Percentiles rank a stretch among this genome's conserved stretches.
phyloP scores from a whole-genome alignment of 1,139 yeast genomes.

The Torulaspora globosa region DNA sequence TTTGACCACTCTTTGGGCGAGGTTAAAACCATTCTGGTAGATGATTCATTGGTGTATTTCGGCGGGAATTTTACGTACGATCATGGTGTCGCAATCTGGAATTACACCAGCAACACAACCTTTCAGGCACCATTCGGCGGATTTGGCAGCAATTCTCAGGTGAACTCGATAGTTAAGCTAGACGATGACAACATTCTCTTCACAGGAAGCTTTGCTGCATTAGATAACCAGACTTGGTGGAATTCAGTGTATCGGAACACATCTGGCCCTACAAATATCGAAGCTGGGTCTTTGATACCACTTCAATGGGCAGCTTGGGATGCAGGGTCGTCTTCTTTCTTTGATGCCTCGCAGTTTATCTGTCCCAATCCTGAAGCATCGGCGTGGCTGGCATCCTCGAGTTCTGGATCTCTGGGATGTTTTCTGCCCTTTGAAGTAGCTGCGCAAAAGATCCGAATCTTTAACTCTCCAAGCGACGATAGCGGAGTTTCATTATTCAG shows the following conservation, averaged over 20 bases:
- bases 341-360: constrained; percentile 45
- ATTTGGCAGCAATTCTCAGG: constrained; percentile 55
- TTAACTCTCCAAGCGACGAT: constrained; percentile 50
- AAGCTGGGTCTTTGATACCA: constrained; percentile 65
- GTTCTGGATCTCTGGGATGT: constrained; percentile 64
- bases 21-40: constrained; percentile 54
- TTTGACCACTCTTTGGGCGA: constrained; percentile 38
- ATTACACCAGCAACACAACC: constrained; percentile 45
- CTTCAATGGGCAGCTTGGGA: constrained; percentile 58
- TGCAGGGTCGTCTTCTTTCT: constrained; percentile 41
- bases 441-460: constrained; percentile 74
- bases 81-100: constrained; percentile 64
- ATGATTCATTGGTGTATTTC: constrained; percentile 54
- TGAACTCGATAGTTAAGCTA: constrained; percentile 62
- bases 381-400: constrained; percentile 57
- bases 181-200: constrained; percentile 55
- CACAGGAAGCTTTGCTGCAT: constrained; percentile 68
- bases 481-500: constrained; percentile 60
- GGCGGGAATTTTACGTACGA: constrained; percentile 72
- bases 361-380: constrained; percentile 52
- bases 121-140: constrained; percentile 68
- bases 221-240: constrained; percentile 53
- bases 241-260: constrained; percentile 19
- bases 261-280: constrained; percentile 37
- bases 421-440: constrained; percentile 52